Conservation (phyloP, 768 basidiomycete species). For the Termitomyces sp. region DNA sequence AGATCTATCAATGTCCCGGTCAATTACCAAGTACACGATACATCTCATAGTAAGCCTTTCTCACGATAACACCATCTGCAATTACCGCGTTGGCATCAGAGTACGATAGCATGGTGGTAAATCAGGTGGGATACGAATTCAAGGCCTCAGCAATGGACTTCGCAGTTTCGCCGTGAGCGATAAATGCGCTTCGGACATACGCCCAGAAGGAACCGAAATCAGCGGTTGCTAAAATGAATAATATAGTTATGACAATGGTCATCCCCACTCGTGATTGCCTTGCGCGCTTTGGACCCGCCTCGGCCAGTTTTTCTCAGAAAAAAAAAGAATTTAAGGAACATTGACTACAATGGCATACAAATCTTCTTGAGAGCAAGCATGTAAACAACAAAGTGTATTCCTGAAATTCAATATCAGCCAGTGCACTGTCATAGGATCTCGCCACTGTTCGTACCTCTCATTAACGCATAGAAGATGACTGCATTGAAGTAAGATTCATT, state of each 20-base stretch:
- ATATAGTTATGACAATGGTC: slow-evolving; percentile 4
- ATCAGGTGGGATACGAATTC: slow-evolving; percentile 9
- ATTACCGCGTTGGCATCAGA: slow-evolving; percentile 9
- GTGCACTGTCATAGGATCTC: background rate
- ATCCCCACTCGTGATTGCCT: background rate
- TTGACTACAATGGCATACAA: background rate
- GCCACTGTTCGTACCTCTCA: slow-evolving; percentile 3
- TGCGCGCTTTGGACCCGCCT: background rate
- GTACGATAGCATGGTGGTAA: slow-evolving; percentile 1
- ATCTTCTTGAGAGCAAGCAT: slow-evolving; percentile 5
- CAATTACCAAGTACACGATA: too few relatives aligned
- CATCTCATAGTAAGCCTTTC: background rate
- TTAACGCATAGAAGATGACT: slow-evolving; percentile 5
- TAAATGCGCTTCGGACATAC: slow-evolving; percentile 10
- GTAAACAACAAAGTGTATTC: slow-evolving; percentile 9
- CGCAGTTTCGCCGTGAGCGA: slow-evolving; percentile 5
- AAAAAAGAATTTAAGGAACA: background rate
- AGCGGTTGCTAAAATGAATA: slow-evolving; percentile 8
- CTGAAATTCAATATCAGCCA: background rate
- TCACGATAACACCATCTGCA: slow-evolving; percentile 9
- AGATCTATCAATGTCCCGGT: slow-evolving; percentile 4
- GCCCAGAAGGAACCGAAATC: slow-evolving; percentile 11
- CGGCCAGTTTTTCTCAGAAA: background rate
- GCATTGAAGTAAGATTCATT: slow-evolving; percentile 11
- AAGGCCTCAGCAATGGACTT: slow-evolving; percentile 3